phyloP scores from a whole-genome alignment of 1,284 basidiomycete genomes.

The Ceratobasidium sp. region DNA sequence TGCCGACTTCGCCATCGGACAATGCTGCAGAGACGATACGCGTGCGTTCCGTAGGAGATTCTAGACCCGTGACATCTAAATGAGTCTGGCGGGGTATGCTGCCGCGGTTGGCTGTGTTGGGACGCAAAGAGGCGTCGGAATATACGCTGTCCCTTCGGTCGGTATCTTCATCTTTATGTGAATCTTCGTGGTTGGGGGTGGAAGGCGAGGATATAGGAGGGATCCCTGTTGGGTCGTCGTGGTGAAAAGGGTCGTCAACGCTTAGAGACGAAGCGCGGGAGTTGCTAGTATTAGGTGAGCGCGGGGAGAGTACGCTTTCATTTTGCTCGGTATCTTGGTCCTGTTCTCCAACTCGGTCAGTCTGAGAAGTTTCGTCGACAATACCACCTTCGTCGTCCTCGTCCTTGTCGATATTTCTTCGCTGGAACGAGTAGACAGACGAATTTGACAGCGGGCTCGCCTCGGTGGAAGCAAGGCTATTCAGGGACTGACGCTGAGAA shows the following conservation, averaged over 20 bases:
- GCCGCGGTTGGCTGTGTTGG: too few relatives aligned
- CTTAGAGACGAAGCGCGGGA: slow-evolving; percentile 41
- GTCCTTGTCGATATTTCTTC: background rate
- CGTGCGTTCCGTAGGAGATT: slow-evolving; percentile 7
- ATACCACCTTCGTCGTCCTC: background rate
- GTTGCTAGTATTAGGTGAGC: slow-evolving; percentile 16
- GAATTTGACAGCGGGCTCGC: slow-evolving; percentile 37
- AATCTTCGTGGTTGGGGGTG: slow-evolving; percentile 3
- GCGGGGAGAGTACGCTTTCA: background rate
- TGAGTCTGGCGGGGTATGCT: background rate
- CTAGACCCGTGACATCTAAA: background rate
- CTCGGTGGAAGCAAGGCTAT: slow-evolving; percentile 38
- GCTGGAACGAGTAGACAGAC: slow-evolving; percentile 34
- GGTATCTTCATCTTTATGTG: slow-evolving; percentile 6
- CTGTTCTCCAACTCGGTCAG: background rate
- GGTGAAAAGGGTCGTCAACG: slow-evolving; percentile 40
- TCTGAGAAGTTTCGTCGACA: background rate
- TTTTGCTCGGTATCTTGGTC: slow-evolving; percentile 9
- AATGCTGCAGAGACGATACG: slow-evolving; percentile 49
- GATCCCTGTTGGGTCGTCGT: slow-evolving; percentile 25
- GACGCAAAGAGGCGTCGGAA: slow-evolving; percentile 1
- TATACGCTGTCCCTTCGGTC: slow-evolving; percentile 14
- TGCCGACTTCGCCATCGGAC: slow-evolving; percentile 74
- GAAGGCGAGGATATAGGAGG: background rate
- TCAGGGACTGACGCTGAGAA: slow-evolving; percentile 42